phyloP scores from a whole-genome alignment of 2,329 filamentous ascomycete species.

The Exophiala oligosperma region DNA sequence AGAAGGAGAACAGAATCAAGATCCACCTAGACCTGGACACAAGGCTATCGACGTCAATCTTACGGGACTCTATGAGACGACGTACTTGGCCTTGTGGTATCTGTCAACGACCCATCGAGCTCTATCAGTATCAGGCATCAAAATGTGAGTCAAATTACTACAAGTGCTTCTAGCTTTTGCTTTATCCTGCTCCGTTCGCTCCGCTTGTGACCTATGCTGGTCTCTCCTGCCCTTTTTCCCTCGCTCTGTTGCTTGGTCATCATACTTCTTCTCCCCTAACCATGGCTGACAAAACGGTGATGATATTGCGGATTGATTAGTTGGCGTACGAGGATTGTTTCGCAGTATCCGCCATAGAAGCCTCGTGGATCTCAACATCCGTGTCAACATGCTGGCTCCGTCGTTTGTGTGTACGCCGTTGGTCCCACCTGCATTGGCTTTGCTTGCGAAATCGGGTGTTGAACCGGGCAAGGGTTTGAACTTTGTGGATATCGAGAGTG shows the following conservation, averaged over 20 bases:
- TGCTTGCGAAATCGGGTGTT: constrained; percentile 2
- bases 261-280: too few relatives aligned
- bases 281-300: too few relatives aligned
- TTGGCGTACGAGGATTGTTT: constrained; percentile 25
- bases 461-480: constrained; percentile 4
- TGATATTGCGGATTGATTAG: not conserved
- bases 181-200: too few relatives aligned
- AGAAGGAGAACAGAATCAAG: too few relatives aligned
- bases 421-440: not conserved
- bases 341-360: constrained; percentile 12
- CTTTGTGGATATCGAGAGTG: constrained; percentile 5
- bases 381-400: constrained; percentile 9
- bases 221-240: too few relatives aligned
- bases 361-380: constrained; percentile 2
- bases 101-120: constrained; percentile 13
- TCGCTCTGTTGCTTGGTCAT: too few relatives aligned
- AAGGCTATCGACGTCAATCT: too few relatives aligned
- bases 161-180: not conserved
- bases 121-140: constrained; percentile 15
- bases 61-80: too few relatives aligned
- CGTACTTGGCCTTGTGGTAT: too few relatives aligned
- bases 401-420: constrained; percentile 6
- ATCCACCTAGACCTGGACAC: too few relatives aligned
- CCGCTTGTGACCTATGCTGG: too few relatives aligned
- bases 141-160: constrained; percentile 15